Evolutionary conservation across 2,329 filamentous ascomycete genomes (phyloP).

Genomic region (Cladophialophora immunda): DNA sequence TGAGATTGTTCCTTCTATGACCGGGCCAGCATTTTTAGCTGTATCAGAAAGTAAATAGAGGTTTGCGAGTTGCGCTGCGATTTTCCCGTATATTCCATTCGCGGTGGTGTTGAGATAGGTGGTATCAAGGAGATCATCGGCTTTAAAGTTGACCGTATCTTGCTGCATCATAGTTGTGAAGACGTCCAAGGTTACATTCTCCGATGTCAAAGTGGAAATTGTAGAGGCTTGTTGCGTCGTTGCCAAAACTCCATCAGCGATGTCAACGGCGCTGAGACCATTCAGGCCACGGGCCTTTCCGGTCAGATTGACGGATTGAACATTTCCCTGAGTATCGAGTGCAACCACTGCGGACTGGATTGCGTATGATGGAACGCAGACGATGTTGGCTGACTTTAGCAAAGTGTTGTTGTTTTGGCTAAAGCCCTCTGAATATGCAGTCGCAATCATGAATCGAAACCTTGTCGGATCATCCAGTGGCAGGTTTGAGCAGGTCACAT

Average conservation of each 20-base stretch:
- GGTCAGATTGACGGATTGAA: slow-evolving; percentile 29
- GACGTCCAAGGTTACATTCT: slow-evolving; percentile 17
- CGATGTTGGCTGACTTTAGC: slow-evolving; percentile 36
- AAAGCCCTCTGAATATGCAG: slow-evolving; percentile 32
- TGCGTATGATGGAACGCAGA: slow-evolving; percentile 33
- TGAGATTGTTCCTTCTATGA: slow-evolving; percentile 27
- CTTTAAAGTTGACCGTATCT: slow-evolving; percentile 21
- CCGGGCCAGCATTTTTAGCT: not conserved
- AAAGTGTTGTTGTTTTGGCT: slow-evolving; percentile 32
- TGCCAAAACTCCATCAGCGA: slow-evolving; percentile 27
- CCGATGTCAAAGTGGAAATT: slow-evolving; percentile 1
- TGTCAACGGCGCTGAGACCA: slow-evolving; percentile 25
- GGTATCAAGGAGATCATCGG: slow-evolving; percentile 27
- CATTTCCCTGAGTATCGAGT: slow-evolving; percentile 25
- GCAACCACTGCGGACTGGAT: slow-evolving; percentile 29
- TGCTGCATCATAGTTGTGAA: slow-evolving; percentile 32
- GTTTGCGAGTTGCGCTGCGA: slow-evolving; percentile 33
- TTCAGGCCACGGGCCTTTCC: slow-evolving; percentile 18
- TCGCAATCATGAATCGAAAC: slow-evolving; percentile 28
- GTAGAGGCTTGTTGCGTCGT: slow-evolving; percentile 19
- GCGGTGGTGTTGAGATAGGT: slow-evolving; percentile 24
- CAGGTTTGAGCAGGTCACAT: slow-evolving; percentile 34
- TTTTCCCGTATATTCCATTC: slow-evolving; percentile 19
- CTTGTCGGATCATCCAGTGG: slow-evolving; percentile 26
- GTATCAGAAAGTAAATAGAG: slow-evolving; percentile 29